Evolutionary conservation across 2,329 filamentous ascomycete species (phyloP).

Genomic region (Ceratocystis colombiana): DNA sequence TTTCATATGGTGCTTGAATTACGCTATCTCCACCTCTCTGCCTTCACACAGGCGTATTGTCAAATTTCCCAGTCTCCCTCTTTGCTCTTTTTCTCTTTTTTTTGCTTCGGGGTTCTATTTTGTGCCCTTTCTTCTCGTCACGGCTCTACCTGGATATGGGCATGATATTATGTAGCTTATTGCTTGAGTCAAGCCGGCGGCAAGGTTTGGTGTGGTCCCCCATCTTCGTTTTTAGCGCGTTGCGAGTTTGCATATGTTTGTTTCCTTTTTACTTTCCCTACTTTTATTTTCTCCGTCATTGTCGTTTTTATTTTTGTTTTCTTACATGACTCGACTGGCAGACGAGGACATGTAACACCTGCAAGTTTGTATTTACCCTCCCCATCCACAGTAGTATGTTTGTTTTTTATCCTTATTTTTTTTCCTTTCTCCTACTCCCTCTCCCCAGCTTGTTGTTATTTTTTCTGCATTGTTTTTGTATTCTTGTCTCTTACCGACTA

Average conservation of each 20-base stretch:
- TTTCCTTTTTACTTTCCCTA: background rate
- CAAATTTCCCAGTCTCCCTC: background rate
- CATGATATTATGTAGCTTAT: background rate
- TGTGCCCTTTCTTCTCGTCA: background rate
- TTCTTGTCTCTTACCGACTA: background rate
- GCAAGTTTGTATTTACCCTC: background rate
- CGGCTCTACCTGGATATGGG: background rate
- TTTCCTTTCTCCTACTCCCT: background rate
- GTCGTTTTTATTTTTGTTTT: slow-evolving; percentile 11
- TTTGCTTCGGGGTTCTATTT: background rate
- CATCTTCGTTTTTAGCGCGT: background rate
- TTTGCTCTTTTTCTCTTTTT: background rate
- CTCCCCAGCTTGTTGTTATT: slow-evolving; percentile 4
- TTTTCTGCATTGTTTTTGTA: slow-evolving; percentile 14
- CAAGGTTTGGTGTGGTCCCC: slow-evolving; percentile 1
- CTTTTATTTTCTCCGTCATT: slow-evolving; percentile 3
- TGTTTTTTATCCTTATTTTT: slow-evolving; percentile 10
- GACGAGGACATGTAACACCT: background rate
- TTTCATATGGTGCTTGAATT: background rate
- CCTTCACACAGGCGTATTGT: background rate
- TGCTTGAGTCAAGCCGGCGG: background rate
- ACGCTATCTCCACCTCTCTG: background rate
- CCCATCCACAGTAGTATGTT: slow-evolving; percentile 11
- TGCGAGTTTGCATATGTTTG: slow-evolving; percentile 5
- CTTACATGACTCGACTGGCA: background rate